phyloP scores from a whole-genome alignment of 805 yeast species.

The Diddensiella transvaalensis region DNA sequence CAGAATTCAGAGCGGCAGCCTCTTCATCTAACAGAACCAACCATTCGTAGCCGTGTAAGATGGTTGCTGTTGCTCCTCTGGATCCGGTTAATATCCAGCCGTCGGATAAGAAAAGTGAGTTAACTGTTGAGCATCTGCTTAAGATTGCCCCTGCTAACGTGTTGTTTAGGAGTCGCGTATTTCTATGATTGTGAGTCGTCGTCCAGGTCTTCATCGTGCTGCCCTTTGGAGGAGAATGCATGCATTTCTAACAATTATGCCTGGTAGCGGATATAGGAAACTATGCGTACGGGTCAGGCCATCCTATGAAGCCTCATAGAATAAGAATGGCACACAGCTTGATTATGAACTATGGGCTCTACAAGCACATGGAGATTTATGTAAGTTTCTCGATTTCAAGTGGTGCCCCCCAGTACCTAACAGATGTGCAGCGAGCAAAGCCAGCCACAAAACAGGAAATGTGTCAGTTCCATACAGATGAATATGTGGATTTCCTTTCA shows the following conservation, averaged over 20 bases:
- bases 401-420: not conserved
- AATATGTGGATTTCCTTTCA: conserved; percentile 87
- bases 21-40: no score
- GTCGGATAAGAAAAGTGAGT: conserved; percentile 16
- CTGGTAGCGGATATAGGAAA: conserved; percentile 83
- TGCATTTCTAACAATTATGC: conserved; percentile 5
- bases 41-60: not conserved
- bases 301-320: conserved; percentile 98
- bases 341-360: conserved; percentile 94
- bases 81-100: conserved; percentile 18
- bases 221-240: not conserved
- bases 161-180: conserved; percentile 55
- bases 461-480: conserved; percentile 98
- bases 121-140: not conserved
- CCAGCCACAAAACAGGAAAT: conserved; percentile 98
- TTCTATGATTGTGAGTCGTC: conserved; percentile 55
- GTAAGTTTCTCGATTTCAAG: conserved; percentile 21
- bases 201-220: no score
- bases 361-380: conserved; percentile 95
- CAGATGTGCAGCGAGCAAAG: conserved; percentile 59
- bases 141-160: no score
- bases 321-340: conserved; percentile 98
- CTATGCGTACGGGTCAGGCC: conserved; percentile 97
- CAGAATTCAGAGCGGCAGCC: no score
- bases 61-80: conserved; percentile 11